Evolutionary conservation across 441 rosid genomes (phyloP), one percentile per base, ranked within the genome.

Genomic region (Bocquillonia castaneifolia): DNA sequence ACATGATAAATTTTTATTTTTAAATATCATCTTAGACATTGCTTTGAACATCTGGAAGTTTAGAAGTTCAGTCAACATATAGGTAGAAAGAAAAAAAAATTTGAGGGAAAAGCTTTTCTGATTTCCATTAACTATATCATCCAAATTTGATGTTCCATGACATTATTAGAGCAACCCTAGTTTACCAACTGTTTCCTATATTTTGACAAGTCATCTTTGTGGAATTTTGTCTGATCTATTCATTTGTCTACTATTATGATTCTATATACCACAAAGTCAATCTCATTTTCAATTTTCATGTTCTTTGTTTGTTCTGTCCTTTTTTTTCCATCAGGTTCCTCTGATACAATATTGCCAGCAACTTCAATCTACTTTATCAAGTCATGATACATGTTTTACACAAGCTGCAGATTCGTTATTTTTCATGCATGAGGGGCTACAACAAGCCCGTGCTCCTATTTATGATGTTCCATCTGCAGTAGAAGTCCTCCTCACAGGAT

Each of bases 361-460:
- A 73, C 90, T 92, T 37, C 89, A 86, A 42, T 90, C 96, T 69
- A 92, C 96, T 67, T 76, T 95, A 74, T 89, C 99, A 57, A 84
- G 88, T 80, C 99, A 92, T 74, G 99, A 90, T 70, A 80, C 90
- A 34, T 89, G 96, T 78, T 92, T 95, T 73, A 89, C 93, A 74
- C 97, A 92, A 84, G 88, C 96, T 47, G 93, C 99, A 57, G 99
- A 95, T 81, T 89, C 93, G 0, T 84, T 95, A 70, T 95, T 90
- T 82, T 95, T 92, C 79, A 88, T 95, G 99, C 98, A 90, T 57
- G 99, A 95, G 80, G 96, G 95, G 66, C 76, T 95, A 60, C 99
- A 90, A 69, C 98, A 95, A 84, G 98, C 99, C 67, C 98, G 96
- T 23, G 98, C 97, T 63, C 99, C 99, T 42, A 84, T 91, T 36